Base-by-base conservation (phyloP, 2,329 filamentous ascomycete species). In the Cladorrhinum sp. region DNA sequence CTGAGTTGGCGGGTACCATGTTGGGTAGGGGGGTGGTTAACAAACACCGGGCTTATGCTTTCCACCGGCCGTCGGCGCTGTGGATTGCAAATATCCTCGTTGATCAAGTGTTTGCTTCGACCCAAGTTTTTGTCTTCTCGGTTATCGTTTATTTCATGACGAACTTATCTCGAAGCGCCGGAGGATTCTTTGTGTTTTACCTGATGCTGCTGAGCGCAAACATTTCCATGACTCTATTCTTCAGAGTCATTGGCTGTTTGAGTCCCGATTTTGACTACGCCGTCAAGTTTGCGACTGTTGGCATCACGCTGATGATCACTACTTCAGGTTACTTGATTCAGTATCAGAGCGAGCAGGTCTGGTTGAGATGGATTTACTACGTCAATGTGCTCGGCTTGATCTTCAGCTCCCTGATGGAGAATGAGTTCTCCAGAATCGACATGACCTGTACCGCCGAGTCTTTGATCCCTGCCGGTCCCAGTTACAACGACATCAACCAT, bases 271-370 rank as follows among this genome's bases (percentile, higher is more conserved):
- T 96, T 60, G 90, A 96, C 71, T 90, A 89, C 49, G 92, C 92
- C 2, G 90, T 93, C 73, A 93, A 93, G 72, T 88, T 91, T 58
- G 90, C 90, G 6, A 87, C 91, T 4, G 80, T 91, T 1, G 82
- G 92, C 56, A 92, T 96, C 65, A 93, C 90, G 0, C 76, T 93
- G n/a, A 91, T 93, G 67, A 85, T 95, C 24, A 79, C 92, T 20
- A 95, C 91, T 0, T 89, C 87, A 0, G 92, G 92, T 3, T 96
- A 95, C 73, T 76, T 96, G 48, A 93, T 96, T 61, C 91, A 92
- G 71, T 92, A 90, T 71, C 83, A 88, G 54, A 84, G 79, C 1
- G 84, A 90, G 87, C 72, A 93, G 5, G 79, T 88, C 18, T 95
- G 91, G 91, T 86, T 93, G 62, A 91, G 86, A 75, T 93, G 87